Percentiles rank a stretch among this genome's conserved stretches.
Conservation (phyloP, 495 filamentous ascomycete genomes). For the Trypethelium eluteriae region DNA sequence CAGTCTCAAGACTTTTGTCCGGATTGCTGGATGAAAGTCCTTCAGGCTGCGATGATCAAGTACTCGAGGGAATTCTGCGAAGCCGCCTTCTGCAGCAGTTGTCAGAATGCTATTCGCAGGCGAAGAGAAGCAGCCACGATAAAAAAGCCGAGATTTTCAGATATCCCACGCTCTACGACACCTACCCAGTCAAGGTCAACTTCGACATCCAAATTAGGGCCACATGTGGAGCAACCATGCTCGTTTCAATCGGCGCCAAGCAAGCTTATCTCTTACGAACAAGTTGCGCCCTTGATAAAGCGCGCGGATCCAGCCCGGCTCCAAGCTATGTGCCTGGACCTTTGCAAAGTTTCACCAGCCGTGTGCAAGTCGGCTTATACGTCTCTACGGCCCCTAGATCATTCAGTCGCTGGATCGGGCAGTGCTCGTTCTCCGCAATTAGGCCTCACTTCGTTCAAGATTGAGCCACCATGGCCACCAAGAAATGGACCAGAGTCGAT, state of each 20-base stretch:
- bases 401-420: neutral
- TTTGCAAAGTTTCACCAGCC: neutral
- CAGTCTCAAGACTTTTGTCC: neutral
- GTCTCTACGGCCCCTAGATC: neutral
- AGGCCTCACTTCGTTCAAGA: neutral
- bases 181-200: neutral
- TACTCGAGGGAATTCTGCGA: too few relatives aligned
- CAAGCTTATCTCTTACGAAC: neutral
- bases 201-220: neutral
- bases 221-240: neutral
- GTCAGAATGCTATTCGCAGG: too few relatives aligned
- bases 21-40: neutral
- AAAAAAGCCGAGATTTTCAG: too few relatives aligned
- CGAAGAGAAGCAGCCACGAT: too few relatives aligned
- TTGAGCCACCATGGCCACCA: too few relatives aligned
- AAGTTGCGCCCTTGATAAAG: neutral
- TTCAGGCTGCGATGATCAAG: too few relatives aligned
- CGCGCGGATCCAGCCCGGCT: neutral
- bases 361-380: neutral
- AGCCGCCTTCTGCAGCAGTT: too few relatives aligned
- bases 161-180: neutral
- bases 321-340: neutral
- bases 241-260: neutral
- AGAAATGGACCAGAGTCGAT: too few relatives aligned
- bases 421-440: neutral